These are phyloP conservation scores for Pleurotus giganteus DNA, from an alignment of 768 basidiomycete species.

Conservation along the genomic window DNA sequence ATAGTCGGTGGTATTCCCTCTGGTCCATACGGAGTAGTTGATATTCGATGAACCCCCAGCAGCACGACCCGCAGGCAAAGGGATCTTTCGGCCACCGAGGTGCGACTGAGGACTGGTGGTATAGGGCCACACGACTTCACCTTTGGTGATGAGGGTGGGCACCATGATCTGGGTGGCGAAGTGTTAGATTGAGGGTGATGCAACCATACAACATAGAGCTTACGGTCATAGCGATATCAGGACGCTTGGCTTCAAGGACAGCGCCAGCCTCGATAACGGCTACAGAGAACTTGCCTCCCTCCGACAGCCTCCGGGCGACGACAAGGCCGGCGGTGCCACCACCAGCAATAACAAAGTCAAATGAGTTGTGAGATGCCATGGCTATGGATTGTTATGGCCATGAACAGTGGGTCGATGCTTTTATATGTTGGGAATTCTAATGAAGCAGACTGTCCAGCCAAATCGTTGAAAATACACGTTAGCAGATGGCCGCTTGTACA, in stretches of 20 bases:
- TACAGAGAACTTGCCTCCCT: constrained; percentile 30
- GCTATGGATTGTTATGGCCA: neutral
- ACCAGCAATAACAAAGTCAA: constrained; percentile 14
- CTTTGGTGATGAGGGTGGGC: neutral
- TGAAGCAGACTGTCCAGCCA: too few relatives aligned
- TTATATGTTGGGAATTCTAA: too few relatives aligned
- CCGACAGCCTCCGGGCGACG: constrained; percentile 34
- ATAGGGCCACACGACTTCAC: constrained; percentile 2
- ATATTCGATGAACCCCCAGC: neutral
- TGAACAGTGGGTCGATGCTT: neutral
- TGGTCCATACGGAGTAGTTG: neutral
- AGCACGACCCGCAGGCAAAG: neutral
- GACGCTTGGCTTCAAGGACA: constrained; percentile 4
- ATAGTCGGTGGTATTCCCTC: constrained; percentile 2
- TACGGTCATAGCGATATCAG: constrained; percentile 1
- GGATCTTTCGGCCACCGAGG: neutral
- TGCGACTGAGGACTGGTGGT: neutral
- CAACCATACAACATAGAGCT: neutral
- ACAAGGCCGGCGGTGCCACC: constrained; percentile 31
- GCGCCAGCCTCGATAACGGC: constrained; percentile 30
- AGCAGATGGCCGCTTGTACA: too few relatives aligned
- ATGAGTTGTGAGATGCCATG: constrained; percentile 3
- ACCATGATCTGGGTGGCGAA: neutral
- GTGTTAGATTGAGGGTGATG: neutral
- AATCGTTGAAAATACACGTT: too few relatives aligned